These are phyloP conservation scores for Pseudocercospora pini-densiflorae DNA, from an alignment of 2,329 filamentous ascomycete genomes.

Conservation along the genomic window DNA sequence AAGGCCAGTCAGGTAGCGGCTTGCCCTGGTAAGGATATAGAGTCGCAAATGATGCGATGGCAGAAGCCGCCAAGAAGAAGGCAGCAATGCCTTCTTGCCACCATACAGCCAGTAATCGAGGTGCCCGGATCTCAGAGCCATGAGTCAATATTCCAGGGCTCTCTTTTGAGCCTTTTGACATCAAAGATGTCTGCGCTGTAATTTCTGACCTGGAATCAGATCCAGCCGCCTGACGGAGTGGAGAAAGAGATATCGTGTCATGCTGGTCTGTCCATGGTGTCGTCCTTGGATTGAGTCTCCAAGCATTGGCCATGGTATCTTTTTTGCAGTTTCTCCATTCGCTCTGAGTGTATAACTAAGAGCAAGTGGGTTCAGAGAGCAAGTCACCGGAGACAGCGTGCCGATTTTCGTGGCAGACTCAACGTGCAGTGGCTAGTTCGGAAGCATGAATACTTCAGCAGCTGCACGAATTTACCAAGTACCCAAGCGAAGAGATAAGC, in stretches of 20 bases:
- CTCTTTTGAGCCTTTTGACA: background rate
- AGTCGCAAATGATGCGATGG: slow-evolving; percentile 1
- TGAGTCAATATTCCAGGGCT: background rate
- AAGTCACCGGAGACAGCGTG: background rate
- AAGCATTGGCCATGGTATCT: background rate
- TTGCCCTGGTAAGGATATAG: slow-evolving; percentile 2
- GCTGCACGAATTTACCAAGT: too few species aligned
- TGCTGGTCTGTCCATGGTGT: background rate
- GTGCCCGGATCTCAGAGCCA: background rate
- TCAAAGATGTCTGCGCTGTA: background rate
- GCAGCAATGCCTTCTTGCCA: background rate
- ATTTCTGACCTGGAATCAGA: background rate
- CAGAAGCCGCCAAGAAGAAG: background rate
- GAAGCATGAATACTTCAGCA: too few species aligned
- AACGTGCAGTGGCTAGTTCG: too few species aligned
- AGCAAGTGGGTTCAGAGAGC: background rate
- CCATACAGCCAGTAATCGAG: background rate
- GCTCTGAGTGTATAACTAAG: background rate
- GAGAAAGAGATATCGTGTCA: background rate
- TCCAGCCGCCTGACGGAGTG: background rate
- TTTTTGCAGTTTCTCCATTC: background rate
- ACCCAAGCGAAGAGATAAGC: too few species aligned
- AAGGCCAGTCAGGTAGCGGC: slow-evolving; percentile 3
- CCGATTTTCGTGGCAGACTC: too few species aligned
- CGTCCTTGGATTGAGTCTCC: background rate